Percentiles rank a stretch among this genome's conserved stretches.
Conservation (phyloP, 176 grass and related monocot genomes). For the Aegilops umbellulata region DNA sequence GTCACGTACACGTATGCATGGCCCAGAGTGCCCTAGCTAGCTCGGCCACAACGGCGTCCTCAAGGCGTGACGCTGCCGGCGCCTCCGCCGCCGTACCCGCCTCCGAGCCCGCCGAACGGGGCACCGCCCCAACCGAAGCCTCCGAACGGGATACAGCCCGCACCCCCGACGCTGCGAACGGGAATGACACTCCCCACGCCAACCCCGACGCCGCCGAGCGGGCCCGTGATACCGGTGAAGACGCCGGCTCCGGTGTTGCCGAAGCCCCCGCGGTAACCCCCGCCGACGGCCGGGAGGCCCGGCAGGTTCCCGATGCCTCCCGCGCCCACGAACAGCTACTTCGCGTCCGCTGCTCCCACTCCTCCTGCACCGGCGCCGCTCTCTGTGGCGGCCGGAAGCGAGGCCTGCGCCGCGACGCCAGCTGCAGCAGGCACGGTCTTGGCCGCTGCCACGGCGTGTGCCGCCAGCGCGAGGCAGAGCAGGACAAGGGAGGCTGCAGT, state of each 20-base stretch:
- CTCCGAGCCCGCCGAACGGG: too few relatives aligned
- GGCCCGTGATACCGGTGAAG: conserved; percentile 45
- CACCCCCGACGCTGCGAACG: background rate
- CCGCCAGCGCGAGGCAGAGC: conserved; percentile 24
- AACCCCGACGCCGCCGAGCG: conserved; percentile 27
- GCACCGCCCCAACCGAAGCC: too few relatives aligned
- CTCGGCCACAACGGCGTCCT: too few relatives aligned
- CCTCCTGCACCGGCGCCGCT: background rate
- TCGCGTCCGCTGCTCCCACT: conserved; percentile 17
- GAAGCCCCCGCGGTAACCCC: conserved; percentile 33
- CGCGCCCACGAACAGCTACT: conserved; percentile 36
- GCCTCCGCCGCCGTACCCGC: too few relatives aligned
- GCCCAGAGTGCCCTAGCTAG: background rate
- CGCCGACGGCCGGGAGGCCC: conserved; percentile 33
- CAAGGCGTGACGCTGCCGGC: too few relatives aligned
- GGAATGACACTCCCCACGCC: conserved; percentile 16
- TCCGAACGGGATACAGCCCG: too few relatives aligned
- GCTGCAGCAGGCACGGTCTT: background rate
- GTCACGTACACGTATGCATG: background rate
- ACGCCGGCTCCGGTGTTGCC: conserved; percentile 51
- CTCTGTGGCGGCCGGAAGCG: background rate
- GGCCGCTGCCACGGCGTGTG: background rate
- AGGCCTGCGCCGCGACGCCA: background rate
- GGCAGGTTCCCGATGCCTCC: conserved; percentile 39
- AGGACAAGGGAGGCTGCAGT: background rate